Conservation (phyloP, 306 rosid species). For the Prunus mume region DNA sequence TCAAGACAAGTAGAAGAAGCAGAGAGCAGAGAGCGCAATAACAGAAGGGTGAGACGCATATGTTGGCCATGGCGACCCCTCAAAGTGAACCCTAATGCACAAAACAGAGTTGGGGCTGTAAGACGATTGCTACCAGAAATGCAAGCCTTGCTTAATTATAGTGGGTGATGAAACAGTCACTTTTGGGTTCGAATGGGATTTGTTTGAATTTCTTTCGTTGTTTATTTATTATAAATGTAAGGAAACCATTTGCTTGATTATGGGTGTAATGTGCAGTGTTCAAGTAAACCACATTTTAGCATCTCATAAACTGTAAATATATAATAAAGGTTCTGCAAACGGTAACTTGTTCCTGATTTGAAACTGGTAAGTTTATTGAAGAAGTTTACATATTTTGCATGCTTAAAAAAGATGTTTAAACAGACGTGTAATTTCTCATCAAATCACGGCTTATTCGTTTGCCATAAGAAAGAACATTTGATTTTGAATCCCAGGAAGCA, state of each 20-base stretch:
- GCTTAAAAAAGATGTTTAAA: too few relatives aligned
- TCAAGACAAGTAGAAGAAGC: conserved; percentile 61
- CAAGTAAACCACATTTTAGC: not conserved
- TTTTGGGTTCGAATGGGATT: not conserved
- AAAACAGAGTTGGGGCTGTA: conserved; percentile 32
- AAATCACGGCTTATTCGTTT: too few relatives aligned
- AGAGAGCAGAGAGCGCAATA: conserved; percentile 53
- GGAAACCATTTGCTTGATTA: not conserved
- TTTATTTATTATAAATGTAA: not conserved
- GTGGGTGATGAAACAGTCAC: conserved; percentile 9
- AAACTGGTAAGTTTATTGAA: too few relatives aligned
- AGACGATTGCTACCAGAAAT: conserved; percentile 72
- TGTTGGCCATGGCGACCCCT: conserved; percentile 87
- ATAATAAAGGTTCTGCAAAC: too few relatives aligned
- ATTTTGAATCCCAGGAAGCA: too few relatives aligned
- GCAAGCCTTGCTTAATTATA: conserved; percentile 56
- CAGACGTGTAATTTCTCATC: too few relatives aligned
- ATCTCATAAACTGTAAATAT: too few relatives aligned
- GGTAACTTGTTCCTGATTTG: too few relatives aligned
- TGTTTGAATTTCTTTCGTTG: not conserved
- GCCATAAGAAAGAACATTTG: too few relatives aligned
- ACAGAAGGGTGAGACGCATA: conserved; percentile 43
- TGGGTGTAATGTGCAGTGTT: not conserved
- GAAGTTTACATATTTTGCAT: too few relatives aligned
- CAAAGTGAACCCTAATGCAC: conserved; percentile 33